Evolutionary conservation across 2,329 filamentous ascomycete species (phyloP).

Genomic region (Xylariaceae sp.): DNA sequence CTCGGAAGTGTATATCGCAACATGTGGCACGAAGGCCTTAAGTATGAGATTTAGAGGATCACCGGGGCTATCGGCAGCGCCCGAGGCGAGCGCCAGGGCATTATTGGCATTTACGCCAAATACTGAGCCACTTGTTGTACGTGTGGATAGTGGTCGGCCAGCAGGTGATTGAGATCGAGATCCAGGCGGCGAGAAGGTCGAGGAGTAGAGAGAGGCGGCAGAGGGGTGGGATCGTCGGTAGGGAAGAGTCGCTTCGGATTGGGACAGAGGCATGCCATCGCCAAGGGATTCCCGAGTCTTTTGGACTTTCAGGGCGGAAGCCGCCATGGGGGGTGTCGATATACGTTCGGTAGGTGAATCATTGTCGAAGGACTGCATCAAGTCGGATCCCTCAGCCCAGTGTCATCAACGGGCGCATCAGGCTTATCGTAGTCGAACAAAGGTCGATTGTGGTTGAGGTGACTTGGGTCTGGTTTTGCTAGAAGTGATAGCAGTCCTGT

Average conservation of each 20-base stretch:
- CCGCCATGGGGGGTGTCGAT: constrained; percentile 64
- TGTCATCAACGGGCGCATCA: not conserved
- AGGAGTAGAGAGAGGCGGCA: constrained; percentile 59
- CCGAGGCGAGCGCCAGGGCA: constrained; percentile 38
- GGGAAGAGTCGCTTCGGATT: constrained; percentile 50
- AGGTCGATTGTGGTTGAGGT: too few species aligned
- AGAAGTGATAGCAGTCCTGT: too few species aligned
- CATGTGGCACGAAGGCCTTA: constrained; percentile 81
- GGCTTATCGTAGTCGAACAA: too few species aligned
- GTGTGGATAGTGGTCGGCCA: constrained; percentile 54
- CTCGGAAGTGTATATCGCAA: constrained; percentile 79
- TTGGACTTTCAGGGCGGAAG: constrained; percentile 53
- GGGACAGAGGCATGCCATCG: constrained; percentile 41
- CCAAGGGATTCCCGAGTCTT: constrained; percentile 57
- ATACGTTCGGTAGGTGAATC: constrained; percentile 59
- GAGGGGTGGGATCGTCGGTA: constrained; percentile 53
- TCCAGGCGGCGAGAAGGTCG: constrained; percentile 62
- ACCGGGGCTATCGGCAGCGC: constrained; percentile 40
- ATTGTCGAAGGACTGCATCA: constrained; percentile 25
- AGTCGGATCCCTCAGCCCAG: constrained; percentile 4
- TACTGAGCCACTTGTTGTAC: constrained; percentile 53
- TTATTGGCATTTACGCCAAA: constrained; percentile 44
- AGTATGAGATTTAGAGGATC: constrained; percentile 66
- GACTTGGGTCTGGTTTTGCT: too few species aligned
- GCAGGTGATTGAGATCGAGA: constrained; percentile 66